Base-by-base conservation (phyloP, 1,284 basidiomycete genomes). In the Cryptococcus amylolentus region DNA sequence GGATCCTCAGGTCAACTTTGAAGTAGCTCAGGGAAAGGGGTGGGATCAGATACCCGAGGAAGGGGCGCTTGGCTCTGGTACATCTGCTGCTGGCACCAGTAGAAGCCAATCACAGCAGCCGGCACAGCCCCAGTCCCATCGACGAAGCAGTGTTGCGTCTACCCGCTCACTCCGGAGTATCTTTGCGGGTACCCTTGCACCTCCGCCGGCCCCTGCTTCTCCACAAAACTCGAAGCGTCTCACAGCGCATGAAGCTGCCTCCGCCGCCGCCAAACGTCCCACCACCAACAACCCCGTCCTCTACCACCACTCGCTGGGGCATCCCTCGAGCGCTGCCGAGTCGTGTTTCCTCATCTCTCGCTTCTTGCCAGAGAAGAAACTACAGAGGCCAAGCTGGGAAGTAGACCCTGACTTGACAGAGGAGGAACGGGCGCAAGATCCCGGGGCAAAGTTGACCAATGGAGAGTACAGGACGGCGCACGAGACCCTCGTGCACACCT, bases 381-480 rank as follows among this genome's bases (percentile, higher is more conserved):
- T 26, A 5, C 43, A 16, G 8, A 59, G 68, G 35, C 69, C 70
- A 2, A 53, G 35, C 38, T 75, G 71, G 71, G 65, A 65, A 41
- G 58, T 57, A 16, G 27, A 46, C 10, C 31, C 31, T 35, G 48
- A 56, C 52, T 20, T 54, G 42, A 20, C 48, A 7, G 59, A 61
- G 52, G 61, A 57, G 38, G 63, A 60, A 20, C 47, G 41, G 48
- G 57, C 54, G 16, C 63, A 62, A 8, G 45, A 61, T 16, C 16
- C 49, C 9, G 52, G 55, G 4, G 52, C 68, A 3, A 68, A 71
- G 1, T 57, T 76, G 43, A 68, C 69, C 1, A 69, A 70, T 50
- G 71, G 72, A 28, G 70, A 69, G 57, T 76, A 76, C 57, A 60
- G 72, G 45, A 67, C 69, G 41, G 59, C 66, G 1, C 73, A 76